Percentiles rank a stretch among this genome's conserved stretches.
Conservation (phyloP, 2,329 filamentous ascomycete species). For the Myriosclerotinia curreyana region DNA sequence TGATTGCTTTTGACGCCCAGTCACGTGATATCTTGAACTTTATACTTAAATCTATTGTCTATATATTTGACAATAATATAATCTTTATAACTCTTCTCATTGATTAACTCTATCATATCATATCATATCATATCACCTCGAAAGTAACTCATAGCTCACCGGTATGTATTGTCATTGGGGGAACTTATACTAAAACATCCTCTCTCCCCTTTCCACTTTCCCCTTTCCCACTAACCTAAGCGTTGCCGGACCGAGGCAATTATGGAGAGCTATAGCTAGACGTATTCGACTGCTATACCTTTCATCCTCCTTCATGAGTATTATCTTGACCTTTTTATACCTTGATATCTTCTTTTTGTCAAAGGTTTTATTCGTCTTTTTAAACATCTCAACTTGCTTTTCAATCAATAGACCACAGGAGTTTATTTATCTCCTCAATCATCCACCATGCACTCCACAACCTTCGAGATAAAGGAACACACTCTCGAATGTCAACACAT, state of each 20-base stretch:
- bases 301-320: neutral
- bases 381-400: neutral
- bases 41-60: neutral
- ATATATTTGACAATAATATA: no score
- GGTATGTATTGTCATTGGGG: neutral
- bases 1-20: conserved; percentile 6
- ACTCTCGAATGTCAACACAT: conserved; percentile 72
- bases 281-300: neutral
- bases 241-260: conserved; percentile 11
- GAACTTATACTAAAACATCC: neutral
- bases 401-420: no score
- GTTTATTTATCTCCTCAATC: neutral
- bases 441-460: conserved; percentile 30
- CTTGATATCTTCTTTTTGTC: neutral
- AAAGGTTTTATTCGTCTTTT: neutral
- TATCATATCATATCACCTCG: no score
- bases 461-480: conserved; percentile 71
- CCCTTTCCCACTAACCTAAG: conserved; percentile 8
- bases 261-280: neutral
- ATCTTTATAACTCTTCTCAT: no score
- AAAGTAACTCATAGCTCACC: no score
- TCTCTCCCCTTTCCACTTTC: neutral
- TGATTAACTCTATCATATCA: no score
- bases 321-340: neutral
- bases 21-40: conserved; percentile 6